Percentiles rank a stretch among this genome's conserved stretches.
Evolutionary conservation across 306 rosid species (phyloP).

Genomic region (Vicia faba): DNA sequence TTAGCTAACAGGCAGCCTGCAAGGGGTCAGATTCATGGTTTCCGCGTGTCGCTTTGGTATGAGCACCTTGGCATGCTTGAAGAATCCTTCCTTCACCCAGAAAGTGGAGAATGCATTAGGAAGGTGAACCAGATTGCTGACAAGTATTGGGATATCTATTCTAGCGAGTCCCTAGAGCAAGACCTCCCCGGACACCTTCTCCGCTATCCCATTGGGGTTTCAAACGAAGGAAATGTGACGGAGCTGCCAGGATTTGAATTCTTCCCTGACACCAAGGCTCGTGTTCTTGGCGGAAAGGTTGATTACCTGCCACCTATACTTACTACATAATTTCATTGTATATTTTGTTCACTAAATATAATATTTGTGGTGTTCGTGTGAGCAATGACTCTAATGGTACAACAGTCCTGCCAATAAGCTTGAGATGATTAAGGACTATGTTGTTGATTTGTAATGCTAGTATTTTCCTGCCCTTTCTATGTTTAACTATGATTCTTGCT

Average conservation of each 20-base stretch:
- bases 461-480: not conserved
- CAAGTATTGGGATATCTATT: constrained; percentile 63
- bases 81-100: constrained; percentile 49
- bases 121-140: constrained; percentile 59
- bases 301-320: constrained; percentile 72
- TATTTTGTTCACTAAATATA: constrained; percentile 23
- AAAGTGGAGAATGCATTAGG: constrained; percentile 50
- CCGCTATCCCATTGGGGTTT: constrained; percentile 58
- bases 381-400: not conserved
- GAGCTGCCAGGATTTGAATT: constrained; percentile 55
- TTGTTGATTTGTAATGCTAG: constrained; percentile 4
- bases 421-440: constrained; percentile 8
- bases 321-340: constrained; percentile 53
- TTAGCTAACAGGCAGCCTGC: constrained; percentile 52
- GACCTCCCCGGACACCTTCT: constrained; percentile 71
- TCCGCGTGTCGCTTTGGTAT: constrained; percentile 66
- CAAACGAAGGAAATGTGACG: constrained; percentile 49
- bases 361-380: constrained; percentile 15
- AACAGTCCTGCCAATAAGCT: constrained; percentile 4
- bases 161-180: constrained; percentile 50
- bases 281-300: constrained; percentile 56
- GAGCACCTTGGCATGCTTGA: constrained; percentile 66
- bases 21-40: constrained; percentile 63
- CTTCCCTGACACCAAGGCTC: constrained; percentile 74
- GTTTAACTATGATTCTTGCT: not conserved